These are phyloP conservation scores for Avicennia marina DNA, from an alignment of 257 asterid species.

Conservation along the genomic window DNA sequence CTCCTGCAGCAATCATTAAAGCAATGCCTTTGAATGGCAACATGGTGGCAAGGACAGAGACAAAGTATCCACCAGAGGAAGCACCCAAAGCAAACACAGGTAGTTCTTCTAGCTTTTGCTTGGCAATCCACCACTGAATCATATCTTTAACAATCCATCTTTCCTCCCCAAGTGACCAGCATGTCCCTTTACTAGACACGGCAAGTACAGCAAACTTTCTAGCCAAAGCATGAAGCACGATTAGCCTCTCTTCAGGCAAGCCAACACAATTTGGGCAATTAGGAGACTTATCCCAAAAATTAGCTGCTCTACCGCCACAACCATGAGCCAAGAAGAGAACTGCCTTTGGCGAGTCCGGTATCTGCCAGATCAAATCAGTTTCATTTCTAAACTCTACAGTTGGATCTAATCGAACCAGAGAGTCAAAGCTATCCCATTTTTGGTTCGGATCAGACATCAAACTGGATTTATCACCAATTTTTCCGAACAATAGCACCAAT, in stretches of 20 bases:
- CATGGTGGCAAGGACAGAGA: constrained; percentile 66
- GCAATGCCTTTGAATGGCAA: constrained; percentile 49
- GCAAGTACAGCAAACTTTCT: constrained; percentile 75
- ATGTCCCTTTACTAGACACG: constrained; percentile 66
- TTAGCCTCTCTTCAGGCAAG: constrained; percentile 89
- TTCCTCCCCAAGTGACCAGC: constrained; percentile 84
- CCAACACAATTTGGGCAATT: constrained; percentile 77
- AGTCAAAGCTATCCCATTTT: constrained; percentile 51
- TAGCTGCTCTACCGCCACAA: constrained; percentile 75
- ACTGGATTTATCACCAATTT: constrained; percentile 28
- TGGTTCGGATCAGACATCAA: constrained; percentile 29
- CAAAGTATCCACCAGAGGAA: constrained; percentile 91
- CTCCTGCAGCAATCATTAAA: constrained; percentile 89
- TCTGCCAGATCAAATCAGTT: constrained; percentile 79
- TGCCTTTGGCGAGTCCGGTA: constrained; percentile 75
- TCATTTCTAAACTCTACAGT: constrained; percentile 53
- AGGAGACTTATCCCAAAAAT: constrained; percentile 87
- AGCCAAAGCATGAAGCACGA: constrained; percentile 71
- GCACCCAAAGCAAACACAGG: constrained; percentile 91
- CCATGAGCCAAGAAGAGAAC: constrained; percentile 92
- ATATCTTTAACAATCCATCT: constrained; percentile 44
- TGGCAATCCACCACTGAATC: constrained; percentile 60
- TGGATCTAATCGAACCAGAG: constrained; percentile 52
- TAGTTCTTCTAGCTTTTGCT: constrained; percentile 46
- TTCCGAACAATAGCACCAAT: constrained; percentile 38